Base-by-base conservation (phyloP, 2,329 filamentous ascomycete genomes). In the Ramularia collo-cygni region DNA sequence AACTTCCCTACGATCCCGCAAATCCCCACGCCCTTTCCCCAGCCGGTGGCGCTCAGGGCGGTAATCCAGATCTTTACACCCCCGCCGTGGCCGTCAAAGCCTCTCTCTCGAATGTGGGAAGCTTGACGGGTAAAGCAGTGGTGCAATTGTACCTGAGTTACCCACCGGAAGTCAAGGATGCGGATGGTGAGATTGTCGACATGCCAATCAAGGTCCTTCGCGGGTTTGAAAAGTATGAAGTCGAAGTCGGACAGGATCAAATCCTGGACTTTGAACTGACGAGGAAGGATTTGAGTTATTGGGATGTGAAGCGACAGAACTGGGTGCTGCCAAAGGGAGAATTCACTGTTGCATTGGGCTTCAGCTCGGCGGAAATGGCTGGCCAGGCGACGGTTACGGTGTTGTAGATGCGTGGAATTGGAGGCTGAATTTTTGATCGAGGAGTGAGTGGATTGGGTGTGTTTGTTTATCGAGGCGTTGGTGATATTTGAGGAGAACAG, bases 21-120 rank as follows among this genome's bases (percentile, higher is more conserved):
- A 53, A 53, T 2, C 44, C 48, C 8, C 72, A 73, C 35, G 55
- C 65, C 0, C 68, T 62, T 0, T 85, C 80, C n/a, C 68, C 67
- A 0, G 83, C 83, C 0, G 83, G 83, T 26, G 84, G 83, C 28
- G 81, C 72, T 6, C 74, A 81, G 42, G 79, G 79, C 41, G 80
- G 81, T 1, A 82, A 85, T 43, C 79, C 79, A 2, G 75, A 78
- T 42, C 68, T 84, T 13, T 85, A 76, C 68, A 73, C 73, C 31
- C 64, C 65, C 0, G 66, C 79, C 43, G 68, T 74, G 42, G 62
- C 64, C 2, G 66, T 70, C 2, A 56, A 64, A 2, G 72, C 79
- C 3, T 68, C 65, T 0, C 60, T 87, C 3, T 71, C 67, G 32
- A 87, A 87, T 58, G 77, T 69, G 0, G 83, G 83, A n/a, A 63